Evolutionary conservation across 495 filamentous ascomycete genomes (phyloP).

Genomic region (Penicillium macrosclerotiorum): DNA sequence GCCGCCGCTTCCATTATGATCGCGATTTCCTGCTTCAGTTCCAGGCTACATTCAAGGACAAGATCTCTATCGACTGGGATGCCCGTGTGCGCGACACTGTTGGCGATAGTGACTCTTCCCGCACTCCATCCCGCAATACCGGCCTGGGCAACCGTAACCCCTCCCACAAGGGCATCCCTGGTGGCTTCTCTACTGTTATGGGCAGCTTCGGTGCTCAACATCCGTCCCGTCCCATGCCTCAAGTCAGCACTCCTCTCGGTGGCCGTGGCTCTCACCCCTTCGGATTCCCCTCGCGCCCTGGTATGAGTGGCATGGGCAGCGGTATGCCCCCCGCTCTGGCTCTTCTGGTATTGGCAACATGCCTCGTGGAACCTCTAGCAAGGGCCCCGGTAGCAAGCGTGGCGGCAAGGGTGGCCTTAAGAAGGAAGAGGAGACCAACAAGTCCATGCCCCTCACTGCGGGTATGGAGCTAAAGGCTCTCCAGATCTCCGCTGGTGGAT

Average conservation of each 20-base stretch:
- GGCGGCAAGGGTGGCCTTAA: slow-evolving; percentile 48
- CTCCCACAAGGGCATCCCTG: slow-evolving; percentile 43
- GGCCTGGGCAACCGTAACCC: slow-evolving; percentile 44
- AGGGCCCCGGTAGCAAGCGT: slow-evolving; percentile 51
- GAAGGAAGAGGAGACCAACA: slow-evolving; percentile 62
- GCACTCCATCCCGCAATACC: slow-evolving; percentile 63
- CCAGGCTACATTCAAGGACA: slow-evolving; percentile 89
- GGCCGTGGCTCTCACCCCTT: slow-evolving; percentile 49
- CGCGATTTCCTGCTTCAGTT: slow-evolving; percentile 97
- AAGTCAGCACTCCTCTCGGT: slow-evolving; percentile 63
- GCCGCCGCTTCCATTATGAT: slow-evolving; percentile 91
- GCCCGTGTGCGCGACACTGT: slow-evolving; percentile 79
- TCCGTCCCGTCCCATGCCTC: slow-evolving; percentile 49
- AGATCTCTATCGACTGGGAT: slow-evolving; percentile 89
- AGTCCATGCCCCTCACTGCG: slow-evolving; percentile 85
- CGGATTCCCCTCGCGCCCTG: slow-evolving; percentile 51
- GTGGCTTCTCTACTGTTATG: slow-evolving; percentile 60
- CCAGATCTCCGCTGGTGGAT: slow-evolving; percentile 65
- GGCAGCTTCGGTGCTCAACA: slow-evolving; percentile 68
- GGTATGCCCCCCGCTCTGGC: slow-evolving; percentile 46
- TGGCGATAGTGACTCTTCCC: slow-evolving; percentile 67
- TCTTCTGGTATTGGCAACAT: slow-evolving; percentile 55
- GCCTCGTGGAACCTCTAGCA: slow-evolving; percentile 50
- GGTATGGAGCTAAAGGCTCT: slow-evolving; percentile 80
- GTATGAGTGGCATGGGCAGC: slow-evolving; percentile 53